Base-by-base conservation (phyloP, 805 yeast species). In the Grigorovia humatica region DNA sequence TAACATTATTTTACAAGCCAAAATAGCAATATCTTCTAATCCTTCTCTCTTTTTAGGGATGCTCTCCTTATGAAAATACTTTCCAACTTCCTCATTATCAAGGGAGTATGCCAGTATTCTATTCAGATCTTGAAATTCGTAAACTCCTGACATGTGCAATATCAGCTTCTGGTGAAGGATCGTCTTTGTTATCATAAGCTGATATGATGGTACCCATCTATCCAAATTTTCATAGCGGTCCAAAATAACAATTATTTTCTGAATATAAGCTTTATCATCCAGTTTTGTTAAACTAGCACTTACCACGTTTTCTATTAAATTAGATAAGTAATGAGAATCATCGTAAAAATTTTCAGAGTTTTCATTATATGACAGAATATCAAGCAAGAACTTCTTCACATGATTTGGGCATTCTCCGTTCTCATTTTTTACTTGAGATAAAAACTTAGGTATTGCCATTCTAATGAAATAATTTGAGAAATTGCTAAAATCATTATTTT, bases 161-260 rank as follows among this genome's bases (percentile, higher is more conserved):
- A 72, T 66, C 44, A 85, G 74, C 55, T 83, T 85, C 55, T 79
- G 89, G 79, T 5, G 79, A 70, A 29, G 73, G 67, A 17, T 89
- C 74, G 43, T 86, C 70, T 41, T 74, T 55, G 52, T 76, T 64
- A 49, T 80, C 46, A 58, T 49, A 11, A 64, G 52, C 43, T 64
- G 83, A 55, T 78, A 80, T 0, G 96, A 83, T 1, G 96, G 91
- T 8, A 84, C 74, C 95, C 95, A 88, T 44, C 78, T 81, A 61
- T 91, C 98, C 69, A 93, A 75, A 55, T 89, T 81, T 57, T 81
- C 80, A 54, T 82, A 76, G 53, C 97, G 75, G 51, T 82, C 80
- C 46, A 93, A 72, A 61, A 90, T 97, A 7, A 76, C 74, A 8
- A 82, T 59, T 0, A 82, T 80, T 15, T 75, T 76, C 3, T 64